Evolutionary conservation across 2,329 filamentous ascomycete genomes (phyloP), one percentile per base, ranked within the genome.

Genomic region (Clonostachys rhizophaga): DNA sequence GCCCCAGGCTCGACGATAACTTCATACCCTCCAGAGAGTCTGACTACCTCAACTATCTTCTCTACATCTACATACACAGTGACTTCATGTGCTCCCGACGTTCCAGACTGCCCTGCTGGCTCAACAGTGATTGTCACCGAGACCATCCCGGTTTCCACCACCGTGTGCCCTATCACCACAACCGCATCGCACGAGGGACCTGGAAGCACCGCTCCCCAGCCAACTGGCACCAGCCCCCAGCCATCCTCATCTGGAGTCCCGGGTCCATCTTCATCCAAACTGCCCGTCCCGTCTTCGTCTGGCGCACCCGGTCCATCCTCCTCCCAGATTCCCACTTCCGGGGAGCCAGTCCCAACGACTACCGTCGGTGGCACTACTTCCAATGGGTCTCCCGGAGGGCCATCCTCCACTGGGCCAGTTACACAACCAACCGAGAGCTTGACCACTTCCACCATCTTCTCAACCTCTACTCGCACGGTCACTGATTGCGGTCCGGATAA

Each of bases 401-500:
- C 45, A 10, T 36, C 18, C 24, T 14, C 46, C 35, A 36, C 37
- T 12, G 18, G n/a, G 6, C 33, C 24, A 18, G 30, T 39, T 10
- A 30, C 24, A 4, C 24, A 30, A 9, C 24, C 24, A 30, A 4
- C 24, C 10, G 24, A 30, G 24, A 30, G 44, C 40, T 39, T 43
- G 11, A 34, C 43, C 24, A 54, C 71, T 49, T 64, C 63, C 45
- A 69, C 74, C 58, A 64, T 79, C 67, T 76, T 72, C 70, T 61
- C 68, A 59, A 80, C 76, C 59, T 68, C 69, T 57, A 68, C 76
- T 58, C 66, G 75, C 57, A 81, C 78, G 65, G 68, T 81, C 70
- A 81, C 76, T 62, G 74, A 71, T 48, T 81, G 78, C 70, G 72
- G 68, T 47, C 70, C 78, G 45, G 72, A 71, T 50, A 76, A 81